Conservation (phyloP, 768 basidiomycete species). For the Lentinula sp. region DNA sequence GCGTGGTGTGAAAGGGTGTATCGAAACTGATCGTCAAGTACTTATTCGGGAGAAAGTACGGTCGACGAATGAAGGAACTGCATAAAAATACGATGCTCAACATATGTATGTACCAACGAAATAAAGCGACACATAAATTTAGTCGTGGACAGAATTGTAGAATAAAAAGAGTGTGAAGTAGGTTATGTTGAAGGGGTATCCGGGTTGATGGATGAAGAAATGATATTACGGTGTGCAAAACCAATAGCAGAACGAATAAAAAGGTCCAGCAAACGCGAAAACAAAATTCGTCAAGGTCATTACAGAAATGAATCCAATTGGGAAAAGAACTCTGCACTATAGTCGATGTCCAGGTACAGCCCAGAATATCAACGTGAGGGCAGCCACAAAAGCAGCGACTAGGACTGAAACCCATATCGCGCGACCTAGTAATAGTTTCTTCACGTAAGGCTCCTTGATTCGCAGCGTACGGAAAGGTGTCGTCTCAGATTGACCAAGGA, state of each 20-base stretch:
- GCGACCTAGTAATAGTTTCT: conserved; percentile 81
- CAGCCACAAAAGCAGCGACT: conserved; percentile 69
- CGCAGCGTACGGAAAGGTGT: conserved; percentile 92
- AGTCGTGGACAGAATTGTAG: background rate
- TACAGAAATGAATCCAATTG: background rate
- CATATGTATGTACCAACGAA: background rate
- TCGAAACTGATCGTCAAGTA: too few species aligned
- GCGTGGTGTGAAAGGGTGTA: too few species aligned
- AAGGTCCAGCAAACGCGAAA: background rate
- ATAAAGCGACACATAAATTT: background rate
- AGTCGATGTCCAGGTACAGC: conserved; percentile 92
- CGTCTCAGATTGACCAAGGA: conserved; percentile 91
- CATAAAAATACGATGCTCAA: background rate
- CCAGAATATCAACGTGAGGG: conserved; percentile 89
- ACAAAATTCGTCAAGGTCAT: background rate
- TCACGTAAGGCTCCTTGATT: conserved; percentile 92
- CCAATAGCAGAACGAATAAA: background rate
- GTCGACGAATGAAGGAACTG: background rate
- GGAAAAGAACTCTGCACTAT: conserved; percentile 24
- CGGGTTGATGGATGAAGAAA: background rate
- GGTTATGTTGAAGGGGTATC: conserved; percentile 1
- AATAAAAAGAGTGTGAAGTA: background rate
- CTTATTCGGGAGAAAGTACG: background rate
- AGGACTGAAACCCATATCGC: conserved; percentile 88
- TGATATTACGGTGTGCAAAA: background rate